phyloP scores from a whole-genome alignment of 805 yeast species.

The Spencermartinsiella europaea region DNA sequence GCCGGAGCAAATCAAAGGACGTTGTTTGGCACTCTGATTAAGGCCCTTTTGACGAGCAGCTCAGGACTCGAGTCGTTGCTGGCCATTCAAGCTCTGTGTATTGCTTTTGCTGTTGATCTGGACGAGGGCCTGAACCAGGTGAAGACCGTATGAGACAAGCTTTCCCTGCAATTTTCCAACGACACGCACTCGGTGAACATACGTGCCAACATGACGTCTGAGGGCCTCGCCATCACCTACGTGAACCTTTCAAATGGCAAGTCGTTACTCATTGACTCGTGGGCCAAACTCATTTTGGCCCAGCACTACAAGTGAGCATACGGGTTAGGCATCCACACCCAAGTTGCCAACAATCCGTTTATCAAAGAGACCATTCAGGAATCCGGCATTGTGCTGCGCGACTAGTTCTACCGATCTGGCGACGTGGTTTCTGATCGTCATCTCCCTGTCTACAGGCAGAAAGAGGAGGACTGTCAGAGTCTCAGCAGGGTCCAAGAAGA shows the following conservation, averaged over 20 bases:
- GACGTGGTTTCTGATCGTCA: background rate
- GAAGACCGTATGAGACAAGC: constrained; percentile 15
- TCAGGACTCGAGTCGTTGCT: constrained; percentile 28
- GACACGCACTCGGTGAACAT: constrained; percentile 9
- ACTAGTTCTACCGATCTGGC: no score
- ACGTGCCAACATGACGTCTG: constrained; percentile 18
- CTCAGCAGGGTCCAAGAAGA: no score
- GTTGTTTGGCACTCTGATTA: constrained; percentile 17
- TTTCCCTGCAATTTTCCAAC: constrained; percentile 10
- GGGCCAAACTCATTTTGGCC: constrained; percentile 29
- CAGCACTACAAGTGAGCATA: constrained; percentile 34
- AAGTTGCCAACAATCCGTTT: constrained; percentile 31
- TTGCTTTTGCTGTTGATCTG: constrained; percentile 25
- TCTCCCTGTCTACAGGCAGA: background rate
- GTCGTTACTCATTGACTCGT: constrained; percentile 28
- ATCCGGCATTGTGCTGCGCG: no score
- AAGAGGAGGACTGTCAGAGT: background rate
- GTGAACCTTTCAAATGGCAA: constrained; percentile 22
- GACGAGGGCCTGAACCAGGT: constrained; percentile 21
- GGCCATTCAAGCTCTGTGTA: constrained; percentile 26
- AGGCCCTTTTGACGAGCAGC: constrained; percentile 24
- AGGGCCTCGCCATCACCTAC: constrained; percentile 21
- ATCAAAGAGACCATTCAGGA: constrained; percentile 20
- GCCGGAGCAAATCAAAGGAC: constrained; percentile 24
- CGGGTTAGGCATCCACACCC: constrained; percentile 33